These are phyloP conservation scores for Saccharomyces hybrid DNA, from an alignment of 1,139 yeast genomes.

Conservation along the genomic window DNA sequence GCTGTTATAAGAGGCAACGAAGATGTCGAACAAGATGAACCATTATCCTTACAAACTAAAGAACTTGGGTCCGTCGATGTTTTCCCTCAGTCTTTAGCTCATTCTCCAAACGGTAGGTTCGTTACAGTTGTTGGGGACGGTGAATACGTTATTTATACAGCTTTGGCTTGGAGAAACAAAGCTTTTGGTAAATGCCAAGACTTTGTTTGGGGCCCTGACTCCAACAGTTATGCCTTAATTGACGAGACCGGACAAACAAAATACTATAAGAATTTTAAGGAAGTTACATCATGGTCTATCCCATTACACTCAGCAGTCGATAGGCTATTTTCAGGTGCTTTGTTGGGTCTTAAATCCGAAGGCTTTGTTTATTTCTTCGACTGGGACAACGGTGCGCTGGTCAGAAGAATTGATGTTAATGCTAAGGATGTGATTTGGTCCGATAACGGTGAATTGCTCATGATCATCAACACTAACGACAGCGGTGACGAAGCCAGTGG, in stretches of 20 bases:
- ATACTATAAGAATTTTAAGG: constrained; percentile 78
- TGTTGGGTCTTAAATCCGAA: constrained; percentile 70
- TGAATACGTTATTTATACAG: constrained; percentile 90
- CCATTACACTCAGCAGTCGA: constrained; percentile 71
- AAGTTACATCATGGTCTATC: constrained; percentile 52
- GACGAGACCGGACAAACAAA: constrained; percentile 60
- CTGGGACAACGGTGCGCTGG: constrained; percentile 82
- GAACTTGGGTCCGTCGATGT: constrained; percentile 90
- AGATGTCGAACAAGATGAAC: constrained; percentile 73
- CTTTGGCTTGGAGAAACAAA: constrained; percentile 96
- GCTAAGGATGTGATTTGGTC: constrained; percentile 85
- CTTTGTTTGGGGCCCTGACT: constrained; percentile 92
- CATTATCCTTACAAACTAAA: constrained; percentile 65
- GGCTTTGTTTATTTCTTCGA: constrained; percentile 84
- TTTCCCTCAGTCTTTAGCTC: constrained; percentile 77
- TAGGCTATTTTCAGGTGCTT: constrained; percentile 76
- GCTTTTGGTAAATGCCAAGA: constrained; percentile 85
- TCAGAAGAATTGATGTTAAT: constrained; percentile 77
- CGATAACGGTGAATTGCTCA: constrained; percentile 82
- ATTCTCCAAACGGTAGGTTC: constrained; percentile 95
- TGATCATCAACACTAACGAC: constrained; percentile 52
- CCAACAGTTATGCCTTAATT: constrained; percentile 77
- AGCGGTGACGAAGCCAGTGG: constrained; percentile 39
- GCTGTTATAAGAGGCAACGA: constrained; percentile 69
- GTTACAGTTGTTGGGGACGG: constrained; percentile 98